Conservation (phyloP, 1,139 yeast genomes). For the Eremothecium sinecaudum region DNA sequence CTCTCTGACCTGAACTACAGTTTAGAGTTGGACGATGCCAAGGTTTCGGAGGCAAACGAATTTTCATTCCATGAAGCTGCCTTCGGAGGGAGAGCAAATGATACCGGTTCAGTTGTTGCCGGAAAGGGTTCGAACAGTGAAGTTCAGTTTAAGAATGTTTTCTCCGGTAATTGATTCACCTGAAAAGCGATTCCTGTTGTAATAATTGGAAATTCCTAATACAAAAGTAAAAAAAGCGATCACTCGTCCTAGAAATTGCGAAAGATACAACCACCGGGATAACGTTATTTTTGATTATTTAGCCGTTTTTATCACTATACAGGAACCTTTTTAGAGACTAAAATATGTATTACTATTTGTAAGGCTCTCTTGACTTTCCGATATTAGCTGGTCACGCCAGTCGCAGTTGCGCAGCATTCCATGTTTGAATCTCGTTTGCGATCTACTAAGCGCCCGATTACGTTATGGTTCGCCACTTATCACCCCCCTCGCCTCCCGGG, state of each 20-base stretch:
- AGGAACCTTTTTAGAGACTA: slow-evolving; percentile 4
- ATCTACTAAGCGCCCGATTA: too few relatives aligned
- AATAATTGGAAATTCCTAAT: too few relatives aligned
- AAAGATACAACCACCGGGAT: not conserved
- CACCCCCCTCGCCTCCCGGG: too few relatives aligned
- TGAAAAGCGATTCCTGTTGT: too few relatives aligned
- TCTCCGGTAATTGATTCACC: slow-evolving; percentile 2
- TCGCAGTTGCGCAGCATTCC: too few relatives aligned
- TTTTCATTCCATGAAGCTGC: slow-evolving; percentile 11
- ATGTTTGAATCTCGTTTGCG: too few relatives aligned
- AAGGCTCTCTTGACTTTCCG: too few relatives aligned
- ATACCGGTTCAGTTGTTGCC: slow-evolving; percentile 2
- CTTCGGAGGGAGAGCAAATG: slow-evolving; percentile 6
- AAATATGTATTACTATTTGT: slow-evolving; percentile 6
- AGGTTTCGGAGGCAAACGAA: slow-evolving; percentile 10
- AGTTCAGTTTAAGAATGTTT: slow-evolving; percentile 17
- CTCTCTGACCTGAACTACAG: slow-evolving; percentile 5
- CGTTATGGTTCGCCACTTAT: too few relatives aligned
- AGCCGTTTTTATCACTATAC: slow-evolving; percentile 4
- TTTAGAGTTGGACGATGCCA: slow-evolving; percentile 3
- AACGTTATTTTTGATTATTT: slow-evolving; percentile 1
- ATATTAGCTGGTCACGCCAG: too few relatives aligned
- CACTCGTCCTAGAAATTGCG: too few relatives aligned
- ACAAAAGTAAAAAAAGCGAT: too few relatives aligned
- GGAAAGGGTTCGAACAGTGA: slow-evolving; percentile 2